These are phyloP conservation scores for Aureobasidium sp. DNA, from an alignment of 2,329 filamentous ascomycete species.

Conservation along the genomic window DNA sequence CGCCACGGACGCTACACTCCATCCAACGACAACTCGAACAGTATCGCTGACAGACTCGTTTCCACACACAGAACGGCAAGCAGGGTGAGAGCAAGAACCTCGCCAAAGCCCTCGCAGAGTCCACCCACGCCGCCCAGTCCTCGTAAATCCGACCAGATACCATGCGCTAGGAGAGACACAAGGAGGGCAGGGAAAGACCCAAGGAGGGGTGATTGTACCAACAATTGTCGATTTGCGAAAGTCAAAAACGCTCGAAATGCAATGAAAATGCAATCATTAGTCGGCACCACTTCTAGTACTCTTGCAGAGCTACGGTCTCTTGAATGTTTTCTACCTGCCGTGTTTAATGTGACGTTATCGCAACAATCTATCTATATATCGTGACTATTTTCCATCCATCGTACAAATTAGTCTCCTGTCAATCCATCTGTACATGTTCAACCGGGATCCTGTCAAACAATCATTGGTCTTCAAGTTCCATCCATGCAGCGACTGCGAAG, in stretches of 20 bases:
- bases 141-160: conserved; percentile 5
- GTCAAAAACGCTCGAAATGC: neutral
- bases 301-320: neutral
- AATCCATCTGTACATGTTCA: too few species aligned
- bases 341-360: neutral
- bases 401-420: neutral
- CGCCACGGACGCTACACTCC: neutral
- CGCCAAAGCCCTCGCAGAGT: conserved; percentile 41
- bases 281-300: neutral
- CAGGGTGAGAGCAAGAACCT: conserved; percentile 77
- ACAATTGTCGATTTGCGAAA: conserved; percentile 7
- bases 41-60: conserved; percentile 10
- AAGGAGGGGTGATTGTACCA: conserved; percentile 6
- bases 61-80: conserved; percentile 72
- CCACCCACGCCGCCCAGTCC: conserved; percentile 19
- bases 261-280: conserved; percentile 4
- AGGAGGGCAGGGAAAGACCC: neutral
- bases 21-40: neutral
- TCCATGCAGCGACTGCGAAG: neutral
- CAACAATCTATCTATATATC: neutral
- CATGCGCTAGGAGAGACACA: neutral
- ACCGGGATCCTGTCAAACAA: neutral
- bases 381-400: neutral
- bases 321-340: neutral
- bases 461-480: neutral